Conservation (phyloP, 2,329 filamentous ascomycete species). For the Furcasterigmium furcatum region DNA sequence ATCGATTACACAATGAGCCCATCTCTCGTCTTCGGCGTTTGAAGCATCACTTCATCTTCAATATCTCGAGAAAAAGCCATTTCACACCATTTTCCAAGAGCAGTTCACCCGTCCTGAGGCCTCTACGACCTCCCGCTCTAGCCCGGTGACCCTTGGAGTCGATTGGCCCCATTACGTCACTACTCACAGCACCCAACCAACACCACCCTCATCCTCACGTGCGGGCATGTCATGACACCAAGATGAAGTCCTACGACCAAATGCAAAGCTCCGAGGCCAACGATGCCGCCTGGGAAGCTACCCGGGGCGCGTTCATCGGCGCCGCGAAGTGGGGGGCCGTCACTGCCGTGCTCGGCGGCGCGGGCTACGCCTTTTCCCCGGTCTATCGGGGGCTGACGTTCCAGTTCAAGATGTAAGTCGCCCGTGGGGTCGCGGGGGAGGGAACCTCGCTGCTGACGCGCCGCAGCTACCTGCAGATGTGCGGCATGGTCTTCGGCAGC, state of each 20-base stretch:
- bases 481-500: conserved; percentile 76
- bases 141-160: too few relatives aligned
- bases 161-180: background rate
- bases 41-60: background rate
- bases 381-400: conserved; percentile 70
- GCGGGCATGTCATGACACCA: conserved; percentile 7
- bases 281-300: conserved; percentile 69
- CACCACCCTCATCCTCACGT: background rate
- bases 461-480: conserved; percentile 75
- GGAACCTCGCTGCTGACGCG: conserved; percentile 1
- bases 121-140: too few relatives aligned
- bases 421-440: background rate
- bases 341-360: conserved; percentile 56
- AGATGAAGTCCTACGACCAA: conserved; percentile 51
- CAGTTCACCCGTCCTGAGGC: too few relatives aligned
- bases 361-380: conserved; percentile 64
- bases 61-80: background rate
- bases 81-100: background rate
- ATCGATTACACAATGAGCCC: conserved; percentile 4
- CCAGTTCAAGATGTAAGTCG: conserved; percentile 72
- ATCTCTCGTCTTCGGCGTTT: background rate
- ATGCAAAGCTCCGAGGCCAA: conserved; percentile 65
- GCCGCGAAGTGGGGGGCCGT: conserved; percentile 72
- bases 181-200: conserved; percentile 1
- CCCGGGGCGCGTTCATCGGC: conserved; percentile 62